Evolutionary conservation across 495 filamentous ascomycete species (phyloP).

Genomic region (Penicillium arizonense): DNA sequence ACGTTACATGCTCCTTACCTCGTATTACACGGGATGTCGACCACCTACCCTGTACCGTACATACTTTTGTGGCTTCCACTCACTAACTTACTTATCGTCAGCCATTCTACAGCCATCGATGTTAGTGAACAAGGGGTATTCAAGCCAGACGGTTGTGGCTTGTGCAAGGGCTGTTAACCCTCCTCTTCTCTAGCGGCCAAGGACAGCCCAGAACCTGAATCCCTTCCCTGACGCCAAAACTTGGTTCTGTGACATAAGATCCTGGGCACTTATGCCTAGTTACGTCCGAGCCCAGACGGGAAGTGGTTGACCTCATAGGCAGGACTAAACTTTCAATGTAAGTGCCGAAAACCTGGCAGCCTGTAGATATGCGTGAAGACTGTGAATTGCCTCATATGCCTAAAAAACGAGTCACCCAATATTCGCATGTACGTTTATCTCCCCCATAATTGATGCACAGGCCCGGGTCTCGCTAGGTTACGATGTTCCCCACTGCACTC

Average conservation of each 20-base stretch:
- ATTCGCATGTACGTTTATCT: not conserved
- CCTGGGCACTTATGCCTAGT: slow-evolving; percentile 1
- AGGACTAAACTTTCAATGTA: not conserved
- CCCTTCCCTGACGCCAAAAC: not conserved
- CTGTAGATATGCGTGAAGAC: too few species aligned
- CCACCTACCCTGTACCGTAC: too few species aligned
- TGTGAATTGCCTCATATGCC: not conserved
- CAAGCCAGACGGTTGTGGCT: slow-evolving; percentile 1
- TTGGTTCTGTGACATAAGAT: not conserved
- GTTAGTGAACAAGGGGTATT: not conserved
- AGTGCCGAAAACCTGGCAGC: slow-evolving; percentile 4
- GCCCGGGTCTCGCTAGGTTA: not conserved
- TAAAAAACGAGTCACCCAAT: not conserved
- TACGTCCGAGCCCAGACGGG: not conserved
- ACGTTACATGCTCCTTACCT: slow-evolving; percentile 7
- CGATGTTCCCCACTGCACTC: not conserved
- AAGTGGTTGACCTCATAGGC: not conserved
- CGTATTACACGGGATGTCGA: slow-evolving; percentile 13
- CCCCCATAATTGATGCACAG: slow-evolving; percentile 2
- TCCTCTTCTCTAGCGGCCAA: not conserved
- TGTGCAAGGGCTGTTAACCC: not conserved
- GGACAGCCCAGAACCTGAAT: not conserved
- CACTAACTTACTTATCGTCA: not conserved
- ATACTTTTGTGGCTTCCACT: too few species aligned
- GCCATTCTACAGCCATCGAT: slow-evolving; percentile 11